These are phyloP conservation scores for Beta lomatogona DNA, from an alignment of 179 eudicot species.

Conservation along the genomic window DNA sequence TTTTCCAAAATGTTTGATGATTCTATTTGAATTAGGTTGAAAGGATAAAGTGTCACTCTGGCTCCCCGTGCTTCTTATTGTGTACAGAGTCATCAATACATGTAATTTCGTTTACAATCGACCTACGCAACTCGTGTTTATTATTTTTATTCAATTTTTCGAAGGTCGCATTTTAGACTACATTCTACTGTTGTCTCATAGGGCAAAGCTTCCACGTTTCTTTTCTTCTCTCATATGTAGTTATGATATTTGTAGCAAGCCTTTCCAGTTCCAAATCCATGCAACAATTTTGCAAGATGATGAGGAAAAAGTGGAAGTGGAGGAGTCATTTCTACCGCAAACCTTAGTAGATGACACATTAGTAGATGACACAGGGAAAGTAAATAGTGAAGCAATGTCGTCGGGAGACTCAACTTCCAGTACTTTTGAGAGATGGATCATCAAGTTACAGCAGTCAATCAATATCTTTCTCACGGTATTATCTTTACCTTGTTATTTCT, in stretches of 20 bases:
- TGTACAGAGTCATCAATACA: not conserved
- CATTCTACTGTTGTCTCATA: not conserved
- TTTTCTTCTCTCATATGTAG: not conserved
- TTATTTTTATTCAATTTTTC: not conserved
- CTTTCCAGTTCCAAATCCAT: conserved; percentile 41
- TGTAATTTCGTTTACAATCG: not conserved
- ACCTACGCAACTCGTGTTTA: not conserved
- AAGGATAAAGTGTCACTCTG: not conserved
- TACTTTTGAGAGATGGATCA: conserved; percentile 55
- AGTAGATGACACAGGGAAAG: conserved; percentile 36
- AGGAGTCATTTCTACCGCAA: conserved; percentile 61
- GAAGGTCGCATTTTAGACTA: not conserved
- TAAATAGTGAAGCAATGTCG: conserved; percentile 29
- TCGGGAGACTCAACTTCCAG: conserved; percentile 39
- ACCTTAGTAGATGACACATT: conserved; percentile 39
- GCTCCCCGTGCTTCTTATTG: not conserved
- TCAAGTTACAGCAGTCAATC: conserved; percentile 80
- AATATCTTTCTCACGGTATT: conserved; percentile 81
- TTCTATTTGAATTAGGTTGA: too few species aligned
- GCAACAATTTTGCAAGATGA: conserved; percentile 79
- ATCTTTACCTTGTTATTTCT: conserved; percentile 12
- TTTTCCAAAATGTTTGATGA: too few species aligned
- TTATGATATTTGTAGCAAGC: conserved; percentile 36
- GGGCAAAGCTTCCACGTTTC: not conserved
- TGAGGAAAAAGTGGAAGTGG: conserved; percentile 68